Percentiles rank a stretch among this genome's conserved stretches.
phyloP scores from a whole-genome alignment of 352 stramenopile species.

The Globisporangium parvum region DNA sequence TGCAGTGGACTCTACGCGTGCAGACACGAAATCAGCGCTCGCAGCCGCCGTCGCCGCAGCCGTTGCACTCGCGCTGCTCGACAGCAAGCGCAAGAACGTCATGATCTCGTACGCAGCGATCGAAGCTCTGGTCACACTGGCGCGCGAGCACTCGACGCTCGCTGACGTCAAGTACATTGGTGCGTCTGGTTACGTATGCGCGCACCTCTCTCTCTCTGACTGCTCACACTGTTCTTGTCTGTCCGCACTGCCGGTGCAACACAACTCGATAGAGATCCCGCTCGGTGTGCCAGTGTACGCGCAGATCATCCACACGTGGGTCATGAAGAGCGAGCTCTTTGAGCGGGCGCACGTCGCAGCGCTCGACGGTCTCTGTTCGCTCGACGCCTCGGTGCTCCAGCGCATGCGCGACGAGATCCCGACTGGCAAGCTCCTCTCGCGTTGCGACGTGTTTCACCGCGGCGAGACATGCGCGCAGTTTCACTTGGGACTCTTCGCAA shows the following conservation, averaged over 20 bases:
- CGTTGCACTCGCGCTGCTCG: slow-evolving; percentile 35
- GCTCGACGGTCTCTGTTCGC: slow-evolving; percentile 45
- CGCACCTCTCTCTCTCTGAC: neutral
- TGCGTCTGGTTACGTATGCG: slow-evolving; percentile 12
- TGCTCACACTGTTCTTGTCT: neutral
- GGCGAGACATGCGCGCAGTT: slow-evolving; percentile 37
- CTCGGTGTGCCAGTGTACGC: slow-evolving; percentile 28
- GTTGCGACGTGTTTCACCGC: slow-evolving; percentile 58
- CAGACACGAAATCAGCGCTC: slow-evolving; percentile 22
- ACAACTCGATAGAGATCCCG: slow-evolving; percentile 24
- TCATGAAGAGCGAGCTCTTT: slow-evolving; percentile 46
- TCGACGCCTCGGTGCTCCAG: slow-evolving; percentile 22
- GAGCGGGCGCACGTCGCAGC: slow-evolving; percentile 34
- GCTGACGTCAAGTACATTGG: slow-evolving; percentile 40
- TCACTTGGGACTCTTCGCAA: slow-evolving; percentile 31
- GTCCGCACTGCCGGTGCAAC: neutral
- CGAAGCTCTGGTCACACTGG: slow-evolving; percentile 34
- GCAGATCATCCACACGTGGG: slow-evolving; percentile 62
- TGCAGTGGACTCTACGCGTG: neutral
- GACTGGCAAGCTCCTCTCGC: slow-evolving; percentile 26
- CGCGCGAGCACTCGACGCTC: slow-evolving; percentile 23
- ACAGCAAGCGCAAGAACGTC: slow-evolving; percentile 37
- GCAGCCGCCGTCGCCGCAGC: slow-evolving; percentile 29
- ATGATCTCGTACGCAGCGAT: slow-evolving; percentile 46
- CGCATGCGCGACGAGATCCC: slow-evolving; percentile 60